A percentile compares a stretch with the other conserved stretches of the same genome.
phyloP scores from a whole-genome alignment of 2,329 filamentous ascomycete species.

The Fusarium multiceps region DNA sequence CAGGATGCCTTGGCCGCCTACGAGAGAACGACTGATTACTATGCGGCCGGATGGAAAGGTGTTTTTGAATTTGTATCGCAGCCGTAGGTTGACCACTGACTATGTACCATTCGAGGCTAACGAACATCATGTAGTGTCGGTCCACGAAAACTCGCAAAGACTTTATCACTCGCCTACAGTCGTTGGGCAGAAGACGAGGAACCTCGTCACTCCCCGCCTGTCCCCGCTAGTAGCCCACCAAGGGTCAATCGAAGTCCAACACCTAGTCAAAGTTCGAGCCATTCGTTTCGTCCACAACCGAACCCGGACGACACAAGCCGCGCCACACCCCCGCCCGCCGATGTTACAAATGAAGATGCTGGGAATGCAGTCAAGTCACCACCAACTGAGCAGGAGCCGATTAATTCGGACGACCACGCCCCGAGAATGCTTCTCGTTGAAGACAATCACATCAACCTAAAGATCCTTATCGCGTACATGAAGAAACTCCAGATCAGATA shows the following conservation, averaged over 20 bases:
- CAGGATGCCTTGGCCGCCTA: background rate
- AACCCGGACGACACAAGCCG: too few species aligned
- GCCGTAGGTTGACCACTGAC: background rate
- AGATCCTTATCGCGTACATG: background rate
- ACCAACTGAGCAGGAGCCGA: background rate
- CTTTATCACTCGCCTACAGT: background rate
- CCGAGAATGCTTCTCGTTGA: background rate
- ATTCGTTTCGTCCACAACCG: background rate
- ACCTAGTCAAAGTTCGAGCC: background rate
- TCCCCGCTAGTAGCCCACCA: background rate
- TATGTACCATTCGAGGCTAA: background rate
- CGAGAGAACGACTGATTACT: background rate
- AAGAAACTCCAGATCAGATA: background rate
- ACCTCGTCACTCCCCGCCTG: background rate
- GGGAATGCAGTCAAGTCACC: too few species aligned
- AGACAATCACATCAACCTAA: constrained; percentile 5
- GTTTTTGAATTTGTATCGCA: constrained; percentile 7
- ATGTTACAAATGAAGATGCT: too few species aligned
- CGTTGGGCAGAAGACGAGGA: background rate
- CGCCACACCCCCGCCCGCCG: too few species aligned
- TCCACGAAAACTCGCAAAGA: background rate
- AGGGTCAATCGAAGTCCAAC: background rate
- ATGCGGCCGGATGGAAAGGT: background rate
- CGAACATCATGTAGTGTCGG: background rate
- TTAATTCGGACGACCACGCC: background rate